phyloP scores from a whole-genome alignment of 78 protist genomes.

The Pigoraptor vietnamica region DNA sequence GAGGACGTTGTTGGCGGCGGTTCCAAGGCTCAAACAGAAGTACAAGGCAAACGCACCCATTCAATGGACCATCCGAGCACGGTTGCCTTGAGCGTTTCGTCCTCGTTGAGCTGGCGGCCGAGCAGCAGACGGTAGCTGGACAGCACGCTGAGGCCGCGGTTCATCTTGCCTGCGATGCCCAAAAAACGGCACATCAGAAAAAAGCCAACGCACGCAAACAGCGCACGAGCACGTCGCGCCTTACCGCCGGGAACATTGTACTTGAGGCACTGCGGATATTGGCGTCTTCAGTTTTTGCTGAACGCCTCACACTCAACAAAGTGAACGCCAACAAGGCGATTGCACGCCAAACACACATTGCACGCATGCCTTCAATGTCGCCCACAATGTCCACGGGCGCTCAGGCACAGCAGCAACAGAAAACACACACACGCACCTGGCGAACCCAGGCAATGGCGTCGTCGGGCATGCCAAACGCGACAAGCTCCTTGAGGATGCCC shows the following conservation, averaged over 20 bases:
- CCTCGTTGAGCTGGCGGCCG: slow-evolving; percentile 36
- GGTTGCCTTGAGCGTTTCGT: slow-evolving; percentile 36
- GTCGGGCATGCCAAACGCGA: not conserved
- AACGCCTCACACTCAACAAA: too few species aligned
- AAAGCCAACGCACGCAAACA: not conserved
- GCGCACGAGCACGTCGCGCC: not conserved
- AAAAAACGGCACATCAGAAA: not conserved
- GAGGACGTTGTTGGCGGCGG: not conserved
- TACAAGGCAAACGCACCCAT: slow-evolving; percentile 26
- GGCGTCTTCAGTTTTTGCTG: too few species aligned
- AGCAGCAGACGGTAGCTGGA: slow-evolving; percentile 25
- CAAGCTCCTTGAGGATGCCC: not conserved
- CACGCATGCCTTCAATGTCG: too few species aligned
- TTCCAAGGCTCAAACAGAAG: not conserved
- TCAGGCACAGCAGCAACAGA: not conserved
- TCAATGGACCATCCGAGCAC: slow-evolving; percentile 91
- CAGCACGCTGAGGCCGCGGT: slow-evolving; percentile 80
- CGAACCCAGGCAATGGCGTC: not conserved
- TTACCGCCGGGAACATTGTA: slow-evolving; percentile 36
- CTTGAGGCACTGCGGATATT: not conserved
- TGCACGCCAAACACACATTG: too few species aligned
- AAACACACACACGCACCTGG: not conserved
- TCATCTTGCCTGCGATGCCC: slow-evolving; percentile 63
- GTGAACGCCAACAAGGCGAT: too few species aligned
- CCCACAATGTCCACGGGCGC: too few species aligned